Percentiles rank a stretch among this genome's conserved stretches.
Evolutionary conservation across 352 stramenopile species (phyloP).

Genomic region (Pythium insidiosum): DNA sequence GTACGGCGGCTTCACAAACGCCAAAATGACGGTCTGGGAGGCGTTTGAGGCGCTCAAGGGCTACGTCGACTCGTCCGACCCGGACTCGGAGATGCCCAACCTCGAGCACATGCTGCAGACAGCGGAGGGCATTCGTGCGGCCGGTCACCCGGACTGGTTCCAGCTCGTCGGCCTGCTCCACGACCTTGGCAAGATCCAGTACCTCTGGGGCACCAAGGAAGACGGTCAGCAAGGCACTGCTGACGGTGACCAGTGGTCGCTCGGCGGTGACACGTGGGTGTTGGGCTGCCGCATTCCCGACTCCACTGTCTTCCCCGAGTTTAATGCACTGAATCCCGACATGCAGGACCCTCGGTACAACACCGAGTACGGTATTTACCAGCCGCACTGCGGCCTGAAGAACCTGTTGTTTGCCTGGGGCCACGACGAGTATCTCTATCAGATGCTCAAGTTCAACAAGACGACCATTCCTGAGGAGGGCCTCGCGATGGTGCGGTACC

Average conservation of each 20-base stretch:
- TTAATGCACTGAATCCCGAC: slow-evolving; percentile 87
- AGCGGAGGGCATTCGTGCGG: slow-evolving; percentile 86
- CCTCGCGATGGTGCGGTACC: slow-evolving; percentile 91
- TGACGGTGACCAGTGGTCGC: slow-evolving; percentile 87
- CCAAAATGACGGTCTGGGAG: slow-evolving; percentile 89
- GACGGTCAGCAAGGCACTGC: slow-evolving; percentile 86
- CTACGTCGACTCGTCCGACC: slow-evolving; percentile 92
- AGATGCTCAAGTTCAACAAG: slow-evolving; percentile 90
- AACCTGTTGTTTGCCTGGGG: slow-evolving; percentile 89
- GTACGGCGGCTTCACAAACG: slow-evolving; percentile 63
- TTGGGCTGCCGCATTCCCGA: slow-evolving; percentile 87
- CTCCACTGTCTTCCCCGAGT: slow-evolving; percentile 86
- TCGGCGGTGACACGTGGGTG: slow-evolving; percentile 92
- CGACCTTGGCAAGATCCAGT: slow-evolving; percentile 95
- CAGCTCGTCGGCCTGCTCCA: slow-evolving; percentile 89
- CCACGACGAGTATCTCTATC: slow-evolving; percentile 93
- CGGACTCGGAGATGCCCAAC: slow-evolving; percentile 87
- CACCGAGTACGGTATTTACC: slow-evolving; percentile 83
- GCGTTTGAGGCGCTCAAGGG: slow-evolving; percentile 84
- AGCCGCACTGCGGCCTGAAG: slow-evolving; percentile 82
- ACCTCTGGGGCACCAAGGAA: slow-evolving; percentile 79
- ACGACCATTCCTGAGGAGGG: slow-evolving; percentile 82
- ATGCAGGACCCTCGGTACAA: slow-evolving; percentile 84
- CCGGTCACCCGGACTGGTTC: slow-evolving; percentile 89
- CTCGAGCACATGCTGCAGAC: slow-evolving; percentile 92